These are phyloP conservation scores for Boletus reticulatus DNA, from an alignment of 768 basidiomycete species.

Conservation along the genomic window DNA sequence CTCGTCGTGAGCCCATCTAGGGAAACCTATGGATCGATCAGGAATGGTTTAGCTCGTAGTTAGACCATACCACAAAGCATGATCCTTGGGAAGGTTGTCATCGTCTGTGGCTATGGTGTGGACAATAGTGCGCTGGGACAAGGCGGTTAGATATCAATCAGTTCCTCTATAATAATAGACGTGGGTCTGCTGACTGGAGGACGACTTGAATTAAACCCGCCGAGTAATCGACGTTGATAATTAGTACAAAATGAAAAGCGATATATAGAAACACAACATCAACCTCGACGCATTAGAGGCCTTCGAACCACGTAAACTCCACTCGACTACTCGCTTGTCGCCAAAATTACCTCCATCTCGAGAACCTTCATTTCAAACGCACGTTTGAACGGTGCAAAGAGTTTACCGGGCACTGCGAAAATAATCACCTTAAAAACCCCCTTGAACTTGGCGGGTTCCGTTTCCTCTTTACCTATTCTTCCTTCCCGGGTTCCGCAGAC, in stretches of 20 bases:
- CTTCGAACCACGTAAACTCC: background rate
- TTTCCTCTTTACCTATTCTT: constrained; percentile 16
- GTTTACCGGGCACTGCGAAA: constrained; percentile 42
- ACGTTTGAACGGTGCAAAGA: constrained; percentile 35
- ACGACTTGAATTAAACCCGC: too few relatives aligned
- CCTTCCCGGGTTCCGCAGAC: constrained; percentile 32
- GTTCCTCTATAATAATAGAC: background rate
- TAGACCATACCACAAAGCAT: constrained; percentile 28
- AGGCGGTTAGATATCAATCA: background rate
- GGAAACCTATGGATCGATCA: constrained; percentile 42
- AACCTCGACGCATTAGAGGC: background rate
- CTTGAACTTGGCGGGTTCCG: constrained; percentile 35
- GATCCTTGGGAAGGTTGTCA: constrained; percentile 20
- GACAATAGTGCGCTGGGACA: background rate
- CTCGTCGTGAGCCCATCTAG: constrained; percentile 79
- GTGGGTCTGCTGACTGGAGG: background rate
- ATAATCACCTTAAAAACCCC: constrained; percentile 41
- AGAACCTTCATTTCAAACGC: constrained; percentile 41
- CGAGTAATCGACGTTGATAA: background rate
- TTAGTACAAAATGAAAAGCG: background rate
- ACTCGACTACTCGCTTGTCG: constrained; percentile 24
- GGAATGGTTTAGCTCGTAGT: too few relatives aligned
- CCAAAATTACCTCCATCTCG: constrained; percentile 34
- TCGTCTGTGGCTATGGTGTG: background rate
- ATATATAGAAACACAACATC: background rate